phyloP scores from a whole-genome alignment of 768 basidiomycete genomes.

The Sporobolomyces phaffii region DNA sequence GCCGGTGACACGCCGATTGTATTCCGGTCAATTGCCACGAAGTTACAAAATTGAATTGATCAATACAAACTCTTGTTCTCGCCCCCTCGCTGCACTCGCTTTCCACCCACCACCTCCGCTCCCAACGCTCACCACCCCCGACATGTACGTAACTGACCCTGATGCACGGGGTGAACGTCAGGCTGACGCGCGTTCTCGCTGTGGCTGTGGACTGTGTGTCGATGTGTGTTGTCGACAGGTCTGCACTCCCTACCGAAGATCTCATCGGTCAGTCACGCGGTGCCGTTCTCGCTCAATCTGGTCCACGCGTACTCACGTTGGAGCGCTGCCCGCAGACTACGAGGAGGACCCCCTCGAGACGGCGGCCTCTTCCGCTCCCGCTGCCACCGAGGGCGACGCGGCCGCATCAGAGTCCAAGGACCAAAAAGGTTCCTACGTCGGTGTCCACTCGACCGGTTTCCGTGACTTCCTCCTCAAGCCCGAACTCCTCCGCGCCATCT shows the following conservation, averaged over 20 bases:
- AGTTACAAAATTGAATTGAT: too few relatives aligned
- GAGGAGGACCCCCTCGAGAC: conserved; percentile 34
- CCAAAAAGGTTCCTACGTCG: conserved; percentile 71
- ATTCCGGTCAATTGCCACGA: too few relatives aligned
- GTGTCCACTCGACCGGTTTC: conserved; percentile 98
- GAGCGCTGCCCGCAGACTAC: conserved; percentile 29
- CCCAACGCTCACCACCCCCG: background rate
- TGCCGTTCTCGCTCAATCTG: background rate
- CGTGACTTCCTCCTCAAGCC: conserved; percentile 98
- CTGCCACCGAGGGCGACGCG: conserved; percentile 13
- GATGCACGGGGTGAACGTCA: background rate
- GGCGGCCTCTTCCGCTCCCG: background rate
- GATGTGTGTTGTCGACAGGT: conserved; percentile 3
- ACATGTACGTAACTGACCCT: background rate
- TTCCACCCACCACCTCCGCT: background rate
- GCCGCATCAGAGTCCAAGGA: conserved; percentile 38
- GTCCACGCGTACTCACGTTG: background rate
- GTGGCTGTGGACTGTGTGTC: background rate
- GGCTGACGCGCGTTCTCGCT: background rate
- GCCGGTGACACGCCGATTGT: too few relatives aligned
- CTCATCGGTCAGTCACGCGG: conserved; percentile 15
- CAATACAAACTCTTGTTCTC: background rate
- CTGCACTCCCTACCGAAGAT: conserved; percentile 23
- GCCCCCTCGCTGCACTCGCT: background rate
- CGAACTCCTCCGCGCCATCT: conserved; percentile 91